Percentiles rank a stretch among this genome's conserved stretches.
Conservation (phyloP, 192 early-diverging fungal genomes). For the Pilaira anomala region DNA sequence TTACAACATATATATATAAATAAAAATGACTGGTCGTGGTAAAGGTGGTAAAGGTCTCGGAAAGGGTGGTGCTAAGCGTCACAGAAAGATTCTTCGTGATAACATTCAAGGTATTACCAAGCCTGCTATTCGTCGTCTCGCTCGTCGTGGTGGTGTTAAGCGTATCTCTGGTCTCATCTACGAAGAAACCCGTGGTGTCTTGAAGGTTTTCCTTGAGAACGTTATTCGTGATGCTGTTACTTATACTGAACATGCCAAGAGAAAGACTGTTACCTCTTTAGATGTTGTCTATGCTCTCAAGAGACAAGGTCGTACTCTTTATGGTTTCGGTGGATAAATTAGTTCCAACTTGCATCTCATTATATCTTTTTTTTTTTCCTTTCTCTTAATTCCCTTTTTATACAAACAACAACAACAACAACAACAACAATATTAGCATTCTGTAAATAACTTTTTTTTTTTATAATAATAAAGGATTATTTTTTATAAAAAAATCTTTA, state of each 20-base stretch:
- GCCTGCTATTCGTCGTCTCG: constrained; percentile 88
- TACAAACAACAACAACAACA: too few relatives aligned
- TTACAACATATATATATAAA: not conserved
- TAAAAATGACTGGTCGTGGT: constrained; percentile 92
- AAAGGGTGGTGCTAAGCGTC: constrained; percentile 99
- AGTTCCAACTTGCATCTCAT: too few relatives aligned
- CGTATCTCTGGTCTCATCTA: constrained; percentile 98
- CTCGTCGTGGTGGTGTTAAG: constrained; percentile 99
- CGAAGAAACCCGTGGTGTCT: constrained; percentile 96
- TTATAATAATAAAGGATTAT: too few relatives aligned
- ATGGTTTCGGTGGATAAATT: constrained; percentile 57
- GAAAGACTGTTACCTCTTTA: constrained; percentile 99
- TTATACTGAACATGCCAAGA: constrained; percentile 98
- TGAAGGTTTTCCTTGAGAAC: constrained; percentile 98
- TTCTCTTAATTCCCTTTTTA: too few relatives aligned
- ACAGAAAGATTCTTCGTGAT: constrained; percentile 99
- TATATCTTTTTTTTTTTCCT: too few relatives aligned
- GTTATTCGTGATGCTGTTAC: constrained; percentile 97
- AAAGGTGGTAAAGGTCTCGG: constrained; percentile 99
- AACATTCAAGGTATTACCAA: constrained; percentile 71
- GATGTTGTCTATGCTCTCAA: constrained; percentile 99
- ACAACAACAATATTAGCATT: too few relatives aligned
- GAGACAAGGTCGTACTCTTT: constrained; percentile 96
- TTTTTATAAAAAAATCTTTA: too few relatives aligned
- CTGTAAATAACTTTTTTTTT: too few relatives aligned